These are phyloP conservation scores for Iris macrosiphon DNA, from an alignment of 106 monocot species.

Conservation along the genomic window DNA sequence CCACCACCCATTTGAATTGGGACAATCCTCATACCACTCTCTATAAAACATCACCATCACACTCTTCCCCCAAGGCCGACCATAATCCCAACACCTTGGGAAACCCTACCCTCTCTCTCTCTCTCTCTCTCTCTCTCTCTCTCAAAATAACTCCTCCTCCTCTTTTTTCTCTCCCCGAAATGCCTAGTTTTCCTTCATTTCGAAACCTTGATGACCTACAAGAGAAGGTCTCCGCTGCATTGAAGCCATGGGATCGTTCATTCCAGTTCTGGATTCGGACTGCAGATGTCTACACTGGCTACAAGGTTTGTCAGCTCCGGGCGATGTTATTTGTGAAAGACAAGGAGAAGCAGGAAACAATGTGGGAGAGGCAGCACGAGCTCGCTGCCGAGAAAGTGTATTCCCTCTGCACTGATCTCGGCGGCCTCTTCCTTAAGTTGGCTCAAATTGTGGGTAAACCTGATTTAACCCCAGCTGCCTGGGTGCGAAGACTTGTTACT, in stretches of 20 bases:
- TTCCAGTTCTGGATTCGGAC: conserved; percentile 83
- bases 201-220: conserved; percentile 29
- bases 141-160: no score
- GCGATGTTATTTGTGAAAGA: conserved; percentile 39
- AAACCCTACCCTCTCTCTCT: no score
- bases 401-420: conserved; percentile 80
- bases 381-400: conserved; percentile 84
- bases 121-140: no score
- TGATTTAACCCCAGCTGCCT: conserved; percentile 88
- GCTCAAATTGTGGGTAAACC: conserved; percentile 97
- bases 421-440: conserved; percentile 94
- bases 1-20: no score
- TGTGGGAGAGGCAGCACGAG: conserved; percentile 98
- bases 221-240: conserved; percentile 31
- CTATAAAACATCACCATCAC: no score
- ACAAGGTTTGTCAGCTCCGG: conserved; percentile 76
- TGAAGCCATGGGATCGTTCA: conserved; percentile 59
- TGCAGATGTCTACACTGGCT: conserved; percentile 77
- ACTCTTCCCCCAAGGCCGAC: no score
- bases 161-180: no score
- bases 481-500: conserved; percentile 92
- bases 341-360: conserved; percentile 44
- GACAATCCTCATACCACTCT: no score
- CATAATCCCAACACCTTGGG: no score
- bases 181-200: background rate